Percentiles rank a stretch among this genome's conserved stretches.
Conservation (phyloP, 345 rosid species). For the Brassica cretica region DNA sequence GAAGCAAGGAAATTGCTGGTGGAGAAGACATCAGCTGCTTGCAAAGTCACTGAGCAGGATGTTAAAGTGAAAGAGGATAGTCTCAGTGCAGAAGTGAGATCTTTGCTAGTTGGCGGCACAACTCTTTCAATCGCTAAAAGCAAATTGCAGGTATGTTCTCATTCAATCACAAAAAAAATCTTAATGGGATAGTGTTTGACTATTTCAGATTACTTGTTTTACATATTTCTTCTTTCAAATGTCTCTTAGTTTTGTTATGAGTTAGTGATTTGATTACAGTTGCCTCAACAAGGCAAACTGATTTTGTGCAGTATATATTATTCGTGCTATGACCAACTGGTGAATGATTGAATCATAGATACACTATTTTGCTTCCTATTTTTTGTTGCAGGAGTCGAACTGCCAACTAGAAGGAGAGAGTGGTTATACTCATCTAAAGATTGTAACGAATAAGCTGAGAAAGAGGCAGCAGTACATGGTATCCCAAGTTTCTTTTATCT, state of each 20-base stretch:
- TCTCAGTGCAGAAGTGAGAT: slow-evolving; percentile 70
- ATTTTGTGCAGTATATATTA: not conserved
- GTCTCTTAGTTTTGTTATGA: not conserved
- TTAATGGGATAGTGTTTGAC: not conserved
- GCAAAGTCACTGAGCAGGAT: slow-evolving; percentile 52
- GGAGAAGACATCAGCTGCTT: slow-evolving; percentile 46
- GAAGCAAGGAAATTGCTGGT: slow-evolving; percentile 55
- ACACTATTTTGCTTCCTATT: not conserved
- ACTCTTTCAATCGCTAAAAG: slow-evolving; percentile 66
- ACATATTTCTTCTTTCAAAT: slow-evolving; percentile 5
- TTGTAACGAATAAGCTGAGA: slow-evolving; percentile 73
- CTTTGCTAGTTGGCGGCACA: slow-evolving; percentile 68
- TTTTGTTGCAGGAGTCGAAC: slow-evolving; percentile 52
- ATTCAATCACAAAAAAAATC: not conserved
- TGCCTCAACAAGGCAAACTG: not conserved
- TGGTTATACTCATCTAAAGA: slow-evolving; percentile 60
- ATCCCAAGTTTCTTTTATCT: slow-evolving; percentile 80
- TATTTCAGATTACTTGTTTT: slow-evolving; percentile 1
- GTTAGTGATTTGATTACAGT: not conserved
- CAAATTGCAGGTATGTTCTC: slow-evolving; percentile 55
- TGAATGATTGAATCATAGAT: slow-evolving; percentile 2
- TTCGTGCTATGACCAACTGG: slow-evolving; percentile 7
- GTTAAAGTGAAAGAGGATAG: slow-evolving; percentile 65
- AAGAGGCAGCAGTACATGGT: slow-evolving; percentile 83
- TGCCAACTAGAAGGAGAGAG: slow-evolving; percentile 63